Evolutionary conservation across 257 asterid genomes (phyloP).

Genomic region (Salvia hispanica): DNA sequence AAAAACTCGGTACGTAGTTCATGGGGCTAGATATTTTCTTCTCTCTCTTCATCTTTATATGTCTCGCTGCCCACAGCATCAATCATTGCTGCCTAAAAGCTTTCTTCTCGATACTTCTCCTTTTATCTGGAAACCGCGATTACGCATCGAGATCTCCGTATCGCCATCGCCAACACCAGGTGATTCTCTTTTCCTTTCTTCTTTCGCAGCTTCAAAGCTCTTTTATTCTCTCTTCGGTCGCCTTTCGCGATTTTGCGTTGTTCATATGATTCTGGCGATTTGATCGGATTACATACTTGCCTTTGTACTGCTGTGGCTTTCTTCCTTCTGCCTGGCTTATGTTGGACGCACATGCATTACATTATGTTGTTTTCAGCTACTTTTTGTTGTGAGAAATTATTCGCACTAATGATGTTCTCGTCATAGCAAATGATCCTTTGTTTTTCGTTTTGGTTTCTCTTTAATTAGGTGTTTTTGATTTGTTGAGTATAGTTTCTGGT

Average conservation of each 20-base stretch:
- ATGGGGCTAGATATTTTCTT: conserved; percentile 37
- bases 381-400: conserved; percentile 10
- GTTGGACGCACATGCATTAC: conserved; percentile 33
- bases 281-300: conserved; percentile 8
- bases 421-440: neutral
- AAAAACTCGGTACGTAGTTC: conserved; percentile 21
- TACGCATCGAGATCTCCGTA: conserved; percentile 24
- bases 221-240: too few relatives aligned
- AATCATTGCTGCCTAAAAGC: conserved; percentile 13
- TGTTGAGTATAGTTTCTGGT: conserved; percentile 3
- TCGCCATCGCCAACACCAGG: conserved; percentile 5
- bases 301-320: neutral
- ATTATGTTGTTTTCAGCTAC: conserved; percentile 10
- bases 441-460: neutral
- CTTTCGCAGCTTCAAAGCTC: too few relatives aligned
- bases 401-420: neutral
- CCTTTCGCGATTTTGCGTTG: neutral
- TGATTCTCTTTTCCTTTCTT: neutral
- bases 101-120: neutral
- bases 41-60: conserved; percentile 40
- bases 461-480: neutral
- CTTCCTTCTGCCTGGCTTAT: conserved; percentile 1
- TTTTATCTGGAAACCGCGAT: conserved; percentile 19
- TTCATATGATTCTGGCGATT: neutral
- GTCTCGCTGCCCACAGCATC: conserved; percentile 1